Conservation (phyloP, 2,329 filamentous ascomycete genomes). For the Thielaviopsis euricoi region DNA sequence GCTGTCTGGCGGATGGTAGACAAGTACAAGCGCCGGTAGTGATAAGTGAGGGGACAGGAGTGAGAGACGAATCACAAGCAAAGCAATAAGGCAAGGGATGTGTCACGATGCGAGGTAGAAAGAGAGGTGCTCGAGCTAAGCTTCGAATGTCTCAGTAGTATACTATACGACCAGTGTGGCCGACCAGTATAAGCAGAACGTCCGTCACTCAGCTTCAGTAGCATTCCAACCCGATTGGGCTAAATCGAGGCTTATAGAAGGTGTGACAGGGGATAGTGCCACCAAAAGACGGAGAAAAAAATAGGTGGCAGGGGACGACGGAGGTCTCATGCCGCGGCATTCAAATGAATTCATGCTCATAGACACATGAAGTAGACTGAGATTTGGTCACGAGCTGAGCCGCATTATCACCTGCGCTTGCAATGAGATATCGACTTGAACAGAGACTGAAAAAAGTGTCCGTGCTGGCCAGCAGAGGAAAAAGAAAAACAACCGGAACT, state of each 20-base stretch:
- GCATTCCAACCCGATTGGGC: background rate
- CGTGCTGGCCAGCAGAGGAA: background rate
- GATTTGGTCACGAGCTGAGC: no score
- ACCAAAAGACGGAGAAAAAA: background rate
- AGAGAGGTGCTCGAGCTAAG: background rate
- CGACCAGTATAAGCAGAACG: background rate
- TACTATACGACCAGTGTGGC: background rate
- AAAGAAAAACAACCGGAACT: conserved; percentile 1
- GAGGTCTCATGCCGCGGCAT: no score
- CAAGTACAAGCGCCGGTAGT: background rate
- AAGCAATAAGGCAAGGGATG: background rate
- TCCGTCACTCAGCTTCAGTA: background rate
- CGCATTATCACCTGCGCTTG: no score
- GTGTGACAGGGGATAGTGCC: background rate
- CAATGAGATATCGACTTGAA: background rate
- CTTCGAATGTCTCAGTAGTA: background rate
- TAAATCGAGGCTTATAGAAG: background rate
- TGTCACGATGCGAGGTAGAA: background rate
- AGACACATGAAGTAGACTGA: no score
- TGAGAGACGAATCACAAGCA: background rate
- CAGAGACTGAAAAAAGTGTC: background rate
- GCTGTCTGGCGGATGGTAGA: conserved; percentile 21
- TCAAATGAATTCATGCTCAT: no score
- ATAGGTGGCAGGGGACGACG: background rate
- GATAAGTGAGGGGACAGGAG: background rate